Evolutionary conservation across 1,284 basidiomycete genomes (phyloP).

Genomic region (Apiotrichum veenhuisii): DNA sequence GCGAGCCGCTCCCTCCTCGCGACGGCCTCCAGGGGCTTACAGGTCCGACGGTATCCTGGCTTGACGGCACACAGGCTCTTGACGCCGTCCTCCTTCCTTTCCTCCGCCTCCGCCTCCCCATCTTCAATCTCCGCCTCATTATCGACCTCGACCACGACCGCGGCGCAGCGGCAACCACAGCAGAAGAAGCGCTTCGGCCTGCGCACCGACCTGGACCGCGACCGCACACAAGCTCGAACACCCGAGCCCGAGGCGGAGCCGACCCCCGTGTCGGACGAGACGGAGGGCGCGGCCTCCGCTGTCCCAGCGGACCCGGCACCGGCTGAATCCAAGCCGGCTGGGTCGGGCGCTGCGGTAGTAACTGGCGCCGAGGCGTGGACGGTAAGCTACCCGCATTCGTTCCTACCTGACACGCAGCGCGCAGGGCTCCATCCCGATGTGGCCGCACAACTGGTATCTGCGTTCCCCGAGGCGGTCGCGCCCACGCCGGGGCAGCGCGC

Average conservation of each 20-base stretch:
- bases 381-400: slow-evolving; percentile 1
- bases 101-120: no score
- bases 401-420: slow-evolving; percentile 8
- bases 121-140: no score
- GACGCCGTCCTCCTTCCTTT: background rate
- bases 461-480: slow-evolving; percentile 23
- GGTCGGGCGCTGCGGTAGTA: background rate
- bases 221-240: no score
- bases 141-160: no score
- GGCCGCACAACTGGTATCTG: background rate
- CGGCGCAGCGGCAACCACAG: no score
- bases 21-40: background rate
- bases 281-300: background rate
- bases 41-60: background rate
- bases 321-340: no score
- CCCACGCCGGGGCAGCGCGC: slow-evolving; percentile 35
- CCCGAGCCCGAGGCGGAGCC: no score
- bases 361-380: slow-evolving; percentile 8
- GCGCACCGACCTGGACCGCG: no score
- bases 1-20: background rate
- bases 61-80: background rate
- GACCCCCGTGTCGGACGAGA: no score
- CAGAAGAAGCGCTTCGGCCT: no score
- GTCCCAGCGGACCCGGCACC: background rate
- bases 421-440: slow-evolving; percentile 7